These are phyloP conservation scores for Boletus vermiculosoides DNA, from an alignment of 768 basidiomycete genomes.

Conservation along the genomic window DNA sequence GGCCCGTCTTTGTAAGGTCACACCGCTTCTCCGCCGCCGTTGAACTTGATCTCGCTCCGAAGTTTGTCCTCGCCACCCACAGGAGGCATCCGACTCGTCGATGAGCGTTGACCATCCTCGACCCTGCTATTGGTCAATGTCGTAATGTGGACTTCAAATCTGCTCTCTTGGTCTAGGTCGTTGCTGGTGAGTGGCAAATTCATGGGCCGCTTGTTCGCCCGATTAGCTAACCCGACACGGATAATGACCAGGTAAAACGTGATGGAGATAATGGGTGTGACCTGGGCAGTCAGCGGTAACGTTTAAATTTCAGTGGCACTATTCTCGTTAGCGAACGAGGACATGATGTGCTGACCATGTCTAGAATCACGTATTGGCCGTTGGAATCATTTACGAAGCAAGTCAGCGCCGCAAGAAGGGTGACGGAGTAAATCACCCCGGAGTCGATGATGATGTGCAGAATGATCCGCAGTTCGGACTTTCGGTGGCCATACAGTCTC, in stretches of 20 bases:
- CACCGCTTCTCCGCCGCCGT: background rate
- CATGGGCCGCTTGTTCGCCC: background rate
- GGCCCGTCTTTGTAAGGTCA: background rate
- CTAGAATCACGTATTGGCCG: slow-evolving; percentile 35
- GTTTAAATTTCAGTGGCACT: background rate
- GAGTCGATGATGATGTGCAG: slow-evolving; percentile 37
- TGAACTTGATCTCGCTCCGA: background rate
- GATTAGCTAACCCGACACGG: slow-evolving; percentile 30
- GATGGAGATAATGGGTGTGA: slow-evolving; percentile 41
- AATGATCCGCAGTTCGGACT: slow-evolving; percentile 12
- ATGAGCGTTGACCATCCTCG: background rate
- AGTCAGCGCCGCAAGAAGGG: slow-evolving; percentile 33
- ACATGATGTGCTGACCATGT: slow-evolving; percentile 28
- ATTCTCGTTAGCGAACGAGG: background rate
- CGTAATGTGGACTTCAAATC: slow-evolving; percentile 6
- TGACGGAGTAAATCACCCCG: slow-evolving; percentile 38
- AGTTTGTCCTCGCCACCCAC: background rate
- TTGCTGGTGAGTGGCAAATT: background rate
- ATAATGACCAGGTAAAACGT: slow-evolving; percentile 45
- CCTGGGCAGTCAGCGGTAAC: slow-evolving; percentile 16
- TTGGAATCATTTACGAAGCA: slow-evolving; percentile 31
- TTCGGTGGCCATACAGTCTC: slow-evolving; percentile 11
- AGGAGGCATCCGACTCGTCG: background rate
- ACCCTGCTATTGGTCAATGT: background rate
- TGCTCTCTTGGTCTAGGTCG: slow-evolving; percentile 1